Conservation (phyloP, 495 filamentous ascomycete genomes). For the Astrothelium subdiscretum region DNA sequence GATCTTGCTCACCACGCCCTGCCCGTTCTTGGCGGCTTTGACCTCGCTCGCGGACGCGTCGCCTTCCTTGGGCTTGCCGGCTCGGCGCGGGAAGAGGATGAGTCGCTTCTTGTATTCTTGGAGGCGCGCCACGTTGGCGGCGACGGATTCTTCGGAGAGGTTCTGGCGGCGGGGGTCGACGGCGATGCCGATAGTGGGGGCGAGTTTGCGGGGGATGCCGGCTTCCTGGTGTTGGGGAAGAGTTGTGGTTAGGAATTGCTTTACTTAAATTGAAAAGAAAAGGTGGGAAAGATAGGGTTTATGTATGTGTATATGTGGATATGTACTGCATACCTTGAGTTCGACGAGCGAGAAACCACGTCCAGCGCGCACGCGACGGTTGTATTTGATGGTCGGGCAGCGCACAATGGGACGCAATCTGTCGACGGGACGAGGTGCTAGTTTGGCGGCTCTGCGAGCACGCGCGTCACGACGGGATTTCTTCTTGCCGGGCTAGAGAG, state of each 20-base stretch:
- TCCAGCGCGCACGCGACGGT: slow-evolving; percentile 91
- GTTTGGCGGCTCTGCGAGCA: slow-evolving; percentile 77
- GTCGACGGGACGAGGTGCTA: slow-evolving; percentile 95
- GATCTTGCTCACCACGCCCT: slow-evolving; percentile 39
- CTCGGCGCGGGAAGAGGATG: slow-evolving; percentile 95
- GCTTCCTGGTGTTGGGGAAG: slow-evolving; percentile 53
- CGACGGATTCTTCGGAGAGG: slow-evolving; percentile 85
- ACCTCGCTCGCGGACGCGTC: slow-evolving; percentile 83
- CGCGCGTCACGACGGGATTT: slow-evolving; percentile 78
- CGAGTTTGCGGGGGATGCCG: slow-evolving; percentile 87
- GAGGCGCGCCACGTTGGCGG: slow-evolving; percentile 88
- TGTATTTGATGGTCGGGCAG: slow-evolving; percentile 94
- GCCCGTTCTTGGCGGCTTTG: slow-evolving; percentile 56
- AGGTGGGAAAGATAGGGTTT: neutral
- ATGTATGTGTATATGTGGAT: neutral
- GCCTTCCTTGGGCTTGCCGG: slow-evolving; percentile 78
- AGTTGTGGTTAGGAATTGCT: neutral
- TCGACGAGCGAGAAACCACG: slow-evolving; percentile 94
- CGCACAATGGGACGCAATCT: slow-evolving; percentile 90
- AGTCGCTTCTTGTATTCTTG: slow-evolving; percentile 89
- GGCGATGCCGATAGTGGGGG: slow-evolving; percentile 88
- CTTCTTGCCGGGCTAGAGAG: slow-evolving; percentile 81
- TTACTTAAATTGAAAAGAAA: neutral
- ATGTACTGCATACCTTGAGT: slow-evolving; percentile 72
- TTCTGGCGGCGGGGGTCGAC: slow-evolving; percentile 95